Conservation (phyloP, 2,329 filamentous ascomycete species). For the Diaporthe sp. region DNA sequence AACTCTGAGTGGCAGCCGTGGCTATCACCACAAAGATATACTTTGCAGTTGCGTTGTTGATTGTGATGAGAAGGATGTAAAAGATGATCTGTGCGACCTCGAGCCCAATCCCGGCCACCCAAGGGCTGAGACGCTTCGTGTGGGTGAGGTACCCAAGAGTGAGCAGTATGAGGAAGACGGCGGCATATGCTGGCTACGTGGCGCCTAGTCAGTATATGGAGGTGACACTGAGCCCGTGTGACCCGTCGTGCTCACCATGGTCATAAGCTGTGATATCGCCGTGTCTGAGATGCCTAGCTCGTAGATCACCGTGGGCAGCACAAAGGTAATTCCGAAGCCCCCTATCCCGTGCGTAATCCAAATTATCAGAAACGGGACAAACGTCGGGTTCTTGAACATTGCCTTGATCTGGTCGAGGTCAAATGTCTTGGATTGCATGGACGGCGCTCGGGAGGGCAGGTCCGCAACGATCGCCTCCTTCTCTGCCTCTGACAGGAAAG, state of each 20-base stretch:
- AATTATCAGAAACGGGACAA: constrained; percentile 46
- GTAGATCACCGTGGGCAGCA: constrained; percentile 49
- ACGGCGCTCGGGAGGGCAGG: constrained; percentile 46
- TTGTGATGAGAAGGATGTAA: constrained; percentile 56
- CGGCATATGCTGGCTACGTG: constrained; percentile 26
- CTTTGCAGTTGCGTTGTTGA: constrained; percentile 52
- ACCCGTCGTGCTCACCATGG: constrained; percentile 41
- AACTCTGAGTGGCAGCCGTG: constrained; percentile 54
- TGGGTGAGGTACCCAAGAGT: constrained; percentile 46
- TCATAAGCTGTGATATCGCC: constrained; percentile 49
- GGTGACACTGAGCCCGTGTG: not conserved
- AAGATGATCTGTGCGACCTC: constrained; percentile 54
- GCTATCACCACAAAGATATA: constrained; percentile 58
- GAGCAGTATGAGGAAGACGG: constrained; percentile 47
- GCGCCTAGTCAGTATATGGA: not conserved
- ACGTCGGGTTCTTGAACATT: constrained; percentile 44
- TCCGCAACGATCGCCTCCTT: constrained; percentile 43
- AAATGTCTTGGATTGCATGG: constrained; percentile 45
- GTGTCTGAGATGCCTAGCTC: constrained; percentile 48
- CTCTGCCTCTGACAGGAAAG: constrained; percentile 45
- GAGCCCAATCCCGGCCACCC: constrained; percentile 47
- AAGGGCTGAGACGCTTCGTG: constrained; percentile 44
- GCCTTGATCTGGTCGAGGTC: constrained; percentile 44
- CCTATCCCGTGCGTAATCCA: constrained; percentile 50
- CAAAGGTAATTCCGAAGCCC: constrained; percentile 48